A percentile compares a stretch with the other conserved stretches of the same genome.
Conservation (phyloP, 768 basidiomycete species). For the Pulveroboletus sp. region DNA sequence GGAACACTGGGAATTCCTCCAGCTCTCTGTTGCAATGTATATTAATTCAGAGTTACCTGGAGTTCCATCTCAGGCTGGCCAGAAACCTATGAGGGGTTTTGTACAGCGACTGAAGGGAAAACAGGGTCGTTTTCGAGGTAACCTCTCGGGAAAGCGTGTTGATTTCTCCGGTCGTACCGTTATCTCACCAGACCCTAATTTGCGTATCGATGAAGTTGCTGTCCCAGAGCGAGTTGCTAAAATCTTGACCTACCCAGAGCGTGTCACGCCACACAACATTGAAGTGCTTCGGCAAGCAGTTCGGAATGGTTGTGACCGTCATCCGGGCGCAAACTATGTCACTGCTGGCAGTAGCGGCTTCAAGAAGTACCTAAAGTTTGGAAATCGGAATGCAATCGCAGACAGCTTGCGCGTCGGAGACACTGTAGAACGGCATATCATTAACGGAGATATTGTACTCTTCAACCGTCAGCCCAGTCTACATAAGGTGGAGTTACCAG, state of each 20-base stretch:
- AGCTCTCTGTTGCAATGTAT: conserved; percentile 93
- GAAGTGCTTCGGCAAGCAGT: conserved; percentile 69
- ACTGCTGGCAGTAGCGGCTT: conserved; percentile 68
- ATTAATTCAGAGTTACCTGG: conserved; percentile 97
- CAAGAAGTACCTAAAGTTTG: conserved; percentile 90
- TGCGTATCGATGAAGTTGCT: conserved; percentile 97
- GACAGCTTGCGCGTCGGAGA: conserved; percentile 83
- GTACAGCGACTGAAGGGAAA: conserved; percentile 98
- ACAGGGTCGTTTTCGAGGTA: conserved; percentile 97
- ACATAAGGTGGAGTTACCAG: conserved; percentile 62
- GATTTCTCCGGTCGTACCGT: conserved; percentile 98
- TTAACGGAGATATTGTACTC: conserved; percentile 92
- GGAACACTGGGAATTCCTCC: conserved; percentile 99
- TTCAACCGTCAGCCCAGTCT: conserved; percentile 99
- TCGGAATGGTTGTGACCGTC: conserved; percentile 82
- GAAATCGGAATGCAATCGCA: conserved; percentile 74
- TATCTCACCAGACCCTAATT: conserved; percentile 98
- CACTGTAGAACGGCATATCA: conserved; percentile 88
- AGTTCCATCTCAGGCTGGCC: conserved; percentile 77
- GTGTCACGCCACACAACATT: conserved; percentile 90
- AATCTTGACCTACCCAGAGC: conserved; percentile 92
- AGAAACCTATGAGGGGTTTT: conserved; percentile 95
- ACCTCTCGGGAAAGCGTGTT: conserved; percentile 97
- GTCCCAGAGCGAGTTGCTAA: conserved; percentile 95
- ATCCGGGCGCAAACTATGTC: conserved; percentile 96